A percentile compares a stretch with the other conserved stretches of the same genome.
These are phyloP conservation scores for Ophiostoma quercus DNA, from an alignment of 2,329 filamentous ascomycete genomes.

Conservation along the genomic window DNA sequence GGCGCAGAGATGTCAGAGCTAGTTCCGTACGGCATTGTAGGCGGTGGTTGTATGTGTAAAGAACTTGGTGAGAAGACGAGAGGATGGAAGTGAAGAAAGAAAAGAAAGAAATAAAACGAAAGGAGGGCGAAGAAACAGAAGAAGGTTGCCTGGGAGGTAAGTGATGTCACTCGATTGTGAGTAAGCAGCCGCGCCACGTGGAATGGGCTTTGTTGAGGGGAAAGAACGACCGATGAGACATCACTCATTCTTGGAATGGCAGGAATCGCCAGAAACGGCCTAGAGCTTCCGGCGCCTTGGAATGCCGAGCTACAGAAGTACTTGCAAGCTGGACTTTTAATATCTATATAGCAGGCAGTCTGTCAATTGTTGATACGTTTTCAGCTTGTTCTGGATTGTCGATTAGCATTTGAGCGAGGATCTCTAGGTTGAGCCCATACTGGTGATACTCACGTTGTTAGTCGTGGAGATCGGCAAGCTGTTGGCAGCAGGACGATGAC, in stretches of 20 bases:
- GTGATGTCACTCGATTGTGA: neutral
- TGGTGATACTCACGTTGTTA: too few species aligned
- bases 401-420: too few species aligned
- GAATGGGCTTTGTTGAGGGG: neutral
- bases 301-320: neutral
- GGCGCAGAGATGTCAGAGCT: neutral
- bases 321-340: neutral
- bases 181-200: neutral
- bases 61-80: neutral
- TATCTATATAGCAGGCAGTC: too few species aligned
- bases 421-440: too few species aligned
- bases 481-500: too few species aligned
- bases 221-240: constrained; percentile 2
- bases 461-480: too few species aligned
- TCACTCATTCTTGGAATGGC: neutral
- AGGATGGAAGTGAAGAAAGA: neutral
- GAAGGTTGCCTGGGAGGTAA: neutral
- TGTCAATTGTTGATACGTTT: too few species aligned
- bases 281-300: neutral
- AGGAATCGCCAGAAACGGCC: neutral
- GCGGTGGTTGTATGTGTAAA: neutral
- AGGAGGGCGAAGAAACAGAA: neutral
- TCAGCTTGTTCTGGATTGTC: too few species aligned
- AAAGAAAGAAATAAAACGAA: neutral
- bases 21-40: neutral